phyloP scores from a whole-genome alignment of 306 rosid genomes.

The Malus fusca region DNA sequence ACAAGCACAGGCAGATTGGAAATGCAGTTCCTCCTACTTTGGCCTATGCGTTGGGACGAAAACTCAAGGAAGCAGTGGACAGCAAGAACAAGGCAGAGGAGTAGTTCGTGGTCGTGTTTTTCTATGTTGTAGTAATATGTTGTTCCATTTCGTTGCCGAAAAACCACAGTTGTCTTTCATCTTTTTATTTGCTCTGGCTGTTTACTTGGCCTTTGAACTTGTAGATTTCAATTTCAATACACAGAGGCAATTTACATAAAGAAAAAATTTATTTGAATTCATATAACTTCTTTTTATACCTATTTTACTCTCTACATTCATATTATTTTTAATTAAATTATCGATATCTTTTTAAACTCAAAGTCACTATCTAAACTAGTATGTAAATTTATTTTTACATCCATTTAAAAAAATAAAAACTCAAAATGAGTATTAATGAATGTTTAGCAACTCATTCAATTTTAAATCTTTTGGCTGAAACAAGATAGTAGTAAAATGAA shows the following conservation, averaged over 20 bases:
- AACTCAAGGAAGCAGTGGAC: constrained; percentile 69
- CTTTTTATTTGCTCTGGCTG: background rate
- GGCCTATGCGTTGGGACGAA: constrained; percentile 77
- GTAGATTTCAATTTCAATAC: background rate
- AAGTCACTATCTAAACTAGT: too few relatives aligned
- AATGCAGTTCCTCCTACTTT: constrained; percentile 97
- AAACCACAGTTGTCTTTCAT: background rate
- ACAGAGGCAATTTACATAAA: background rate
- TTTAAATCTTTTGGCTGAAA: too few relatives aligned
- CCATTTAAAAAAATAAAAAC: too few relatives aligned
- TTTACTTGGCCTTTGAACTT: background rate
- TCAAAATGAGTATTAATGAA: too few relatives aligned
- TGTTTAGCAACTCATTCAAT: too few relatives aligned
- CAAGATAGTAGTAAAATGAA: too few relatives aligned
- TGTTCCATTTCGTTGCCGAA: background rate
- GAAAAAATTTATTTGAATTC: too few relatives aligned
- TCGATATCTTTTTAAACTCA: too few relatives aligned
- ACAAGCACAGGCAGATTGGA: constrained; percentile 93
- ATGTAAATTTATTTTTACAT: too few relatives aligned
- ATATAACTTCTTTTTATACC: too few relatives aligned
- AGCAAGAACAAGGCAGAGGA: constrained; percentile 18
- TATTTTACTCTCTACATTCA: too few relatives aligned
- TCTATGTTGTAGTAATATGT: background rate
- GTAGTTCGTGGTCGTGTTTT: background rate
- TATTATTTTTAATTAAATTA: too few relatives aligned